phyloP scores from a whole-genome alignment of 495 filamentous ascomycete species.

The Aspergillus mulundensis region DNA sequence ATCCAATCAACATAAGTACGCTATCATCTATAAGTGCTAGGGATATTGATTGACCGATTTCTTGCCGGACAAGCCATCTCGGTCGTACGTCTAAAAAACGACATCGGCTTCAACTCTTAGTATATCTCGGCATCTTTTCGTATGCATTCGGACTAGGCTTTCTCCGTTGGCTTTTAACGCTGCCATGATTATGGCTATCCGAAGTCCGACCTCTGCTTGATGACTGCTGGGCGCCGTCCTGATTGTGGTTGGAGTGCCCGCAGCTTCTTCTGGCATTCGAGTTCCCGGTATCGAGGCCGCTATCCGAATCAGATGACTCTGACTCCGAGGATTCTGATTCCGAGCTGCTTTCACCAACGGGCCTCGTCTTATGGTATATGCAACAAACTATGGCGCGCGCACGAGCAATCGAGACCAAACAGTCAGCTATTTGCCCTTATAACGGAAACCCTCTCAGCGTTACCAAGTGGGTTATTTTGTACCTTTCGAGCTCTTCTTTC shows the following conservation, averaged over 20 bases:
- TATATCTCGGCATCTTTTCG: constrained; percentile 75
- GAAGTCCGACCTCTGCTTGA: constrained; percentile 25
- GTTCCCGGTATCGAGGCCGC: constrained; percentile 43
- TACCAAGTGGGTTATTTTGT: background rate
- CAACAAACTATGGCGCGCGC: constrained; percentile 75
- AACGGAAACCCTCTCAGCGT: background rate
- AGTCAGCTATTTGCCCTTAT: background rate
- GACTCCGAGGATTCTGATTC: constrained; percentile 64
- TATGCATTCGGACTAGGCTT: constrained; percentile 88
- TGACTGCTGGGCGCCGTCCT: constrained; percentile 27
- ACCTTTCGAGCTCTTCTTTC: constrained; percentile 94
- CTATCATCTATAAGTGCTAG: too few species aligned
- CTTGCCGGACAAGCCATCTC: background rate
- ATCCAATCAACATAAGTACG: too few species aligned
- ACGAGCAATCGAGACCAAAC: background rate
- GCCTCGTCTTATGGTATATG: constrained; percentile 87
- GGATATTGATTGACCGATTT: too few species aligned
- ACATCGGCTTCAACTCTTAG: constrained; percentile 17
- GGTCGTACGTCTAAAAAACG: background rate
- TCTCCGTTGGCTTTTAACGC: constrained; percentile 45
- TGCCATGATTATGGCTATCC: constrained; percentile 22
- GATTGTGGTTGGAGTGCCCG: constrained; percentile 11
- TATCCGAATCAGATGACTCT: constrained; percentile 59
- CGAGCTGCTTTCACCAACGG: constrained; percentile 79
- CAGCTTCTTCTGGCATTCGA: constrained; percentile 18